Percentiles rank a stretch among this genome's conserved stretches.
Conservation (phyloP, 73 alveolate genomes). For the Paramecium sexaurelia region DNA sequence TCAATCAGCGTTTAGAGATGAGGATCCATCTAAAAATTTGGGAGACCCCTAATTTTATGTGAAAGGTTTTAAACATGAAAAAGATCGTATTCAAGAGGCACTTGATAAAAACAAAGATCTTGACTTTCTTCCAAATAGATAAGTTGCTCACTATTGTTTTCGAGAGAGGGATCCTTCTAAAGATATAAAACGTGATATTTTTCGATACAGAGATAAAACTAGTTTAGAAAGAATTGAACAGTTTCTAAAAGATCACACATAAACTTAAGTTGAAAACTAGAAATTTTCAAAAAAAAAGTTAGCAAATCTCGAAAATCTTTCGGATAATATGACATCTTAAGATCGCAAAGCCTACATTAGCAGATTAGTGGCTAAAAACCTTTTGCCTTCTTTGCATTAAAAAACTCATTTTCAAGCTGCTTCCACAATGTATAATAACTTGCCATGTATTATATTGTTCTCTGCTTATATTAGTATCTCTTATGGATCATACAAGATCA, state of each 20-base stretch:
- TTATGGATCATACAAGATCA: constrained; percentile 53
- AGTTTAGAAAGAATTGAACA: constrained; percentile 66
- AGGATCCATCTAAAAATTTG: constrained; percentile 59
- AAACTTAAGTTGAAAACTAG: constrained; percentile 63
- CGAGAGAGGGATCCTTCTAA: constrained; percentile 62
- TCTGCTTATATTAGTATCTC: background rate
- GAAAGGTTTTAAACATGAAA: constrained; percentile 68
- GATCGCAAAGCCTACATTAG: constrained; percentile 56
- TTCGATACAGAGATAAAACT: constrained; percentile 61
- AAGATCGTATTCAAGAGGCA: constrained; percentile 67
- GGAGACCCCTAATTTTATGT: constrained; percentile 66
- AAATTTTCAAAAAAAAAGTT: constrained; percentile 51
- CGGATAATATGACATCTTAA: constrained; percentile 57
- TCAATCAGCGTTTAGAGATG: constrained; percentile 53
- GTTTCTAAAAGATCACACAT: constrained; percentile 60
- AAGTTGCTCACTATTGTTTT: constrained; percentile 60
- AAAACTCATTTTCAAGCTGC: constrained; percentile 71
- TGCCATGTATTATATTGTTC: constrained; percentile 16
- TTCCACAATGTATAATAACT: constrained; percentile 60
- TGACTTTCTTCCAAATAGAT: constrained; percentile 60
- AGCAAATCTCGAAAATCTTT: constrained; percentile 25
- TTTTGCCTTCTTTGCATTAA: constrained; percentile 65
- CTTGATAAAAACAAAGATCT: constrained; percentile 61
- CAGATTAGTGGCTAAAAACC: constrained; percentile 61
- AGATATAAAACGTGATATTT: constrained; percentile 60